phyloP scores from a whole-genome alignment of 768 basidiomycete species.

The Auriscalpium microsporum region DNA sequence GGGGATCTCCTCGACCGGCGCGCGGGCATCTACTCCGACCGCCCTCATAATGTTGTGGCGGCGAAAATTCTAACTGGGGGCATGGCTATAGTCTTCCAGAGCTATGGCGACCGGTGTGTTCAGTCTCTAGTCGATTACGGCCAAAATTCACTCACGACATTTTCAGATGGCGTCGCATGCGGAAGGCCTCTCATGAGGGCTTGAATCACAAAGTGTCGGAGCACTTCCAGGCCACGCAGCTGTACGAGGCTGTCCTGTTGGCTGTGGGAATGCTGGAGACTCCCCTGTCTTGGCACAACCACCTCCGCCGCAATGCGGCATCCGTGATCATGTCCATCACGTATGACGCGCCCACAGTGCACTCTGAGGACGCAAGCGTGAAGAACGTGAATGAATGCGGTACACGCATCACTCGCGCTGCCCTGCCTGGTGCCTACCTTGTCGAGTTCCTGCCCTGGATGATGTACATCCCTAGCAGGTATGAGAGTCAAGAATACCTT shows the following conservation, averaged over 20 bases:
- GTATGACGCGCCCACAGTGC: neutral
- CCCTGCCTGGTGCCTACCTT: neutral
- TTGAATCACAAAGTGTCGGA: neutral
- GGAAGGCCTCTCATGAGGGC: neutral
- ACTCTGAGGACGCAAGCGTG: neutral
- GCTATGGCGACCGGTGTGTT: neutral
- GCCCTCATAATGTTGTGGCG: neutral
- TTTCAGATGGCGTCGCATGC: slow-evolving; percentile 1
- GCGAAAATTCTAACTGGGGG: neutral
- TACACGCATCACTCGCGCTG: neutral
- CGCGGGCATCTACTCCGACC: slow-evolving; percentile 1
- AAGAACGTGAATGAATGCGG: neutral
- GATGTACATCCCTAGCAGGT: slow-evolving; percentile 4
- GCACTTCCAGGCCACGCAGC: neutral
- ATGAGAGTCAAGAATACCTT: neutral
- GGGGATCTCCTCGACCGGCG: slow-evolving; percentile 2
- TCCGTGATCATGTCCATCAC: neutral
- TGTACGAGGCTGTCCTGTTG: neutral
- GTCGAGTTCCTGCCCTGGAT: slow-evolving; percentile 6
- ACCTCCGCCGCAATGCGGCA: neutral
- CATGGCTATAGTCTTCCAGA: neutral
- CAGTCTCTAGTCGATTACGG: neutral
- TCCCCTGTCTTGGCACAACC: neutral
- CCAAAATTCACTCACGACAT: neutral
- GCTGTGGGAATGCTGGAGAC: neutral